Evolutionary conservation across 129 eudicot species (phyloP).

Genomic region (Calendula officinalis): DNA sequence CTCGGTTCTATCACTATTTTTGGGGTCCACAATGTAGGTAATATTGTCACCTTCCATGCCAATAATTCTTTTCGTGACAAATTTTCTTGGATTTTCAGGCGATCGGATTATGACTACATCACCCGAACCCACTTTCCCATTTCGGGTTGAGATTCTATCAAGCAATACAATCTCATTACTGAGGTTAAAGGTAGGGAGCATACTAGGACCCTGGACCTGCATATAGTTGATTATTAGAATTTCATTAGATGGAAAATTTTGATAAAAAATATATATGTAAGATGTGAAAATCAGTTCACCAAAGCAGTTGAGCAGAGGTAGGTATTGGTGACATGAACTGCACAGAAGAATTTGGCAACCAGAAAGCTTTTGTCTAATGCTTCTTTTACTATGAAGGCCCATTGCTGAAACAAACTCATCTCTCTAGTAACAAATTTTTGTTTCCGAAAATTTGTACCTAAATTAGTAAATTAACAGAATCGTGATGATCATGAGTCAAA

Average conservation of each 20-base stretch:
- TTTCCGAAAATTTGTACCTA: background rate
- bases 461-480: conserved; percentile 8
- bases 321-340: conserved; percentile 51
- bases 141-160: conserved; percentile 52
- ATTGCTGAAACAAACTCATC: conserved; percentile 35
- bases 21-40: conserved; percentile 55
- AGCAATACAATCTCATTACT: conserved; percentile 46
- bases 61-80: conserved; percentile 50
- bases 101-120: conserved; percentile 56
- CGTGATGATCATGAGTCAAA: too few species aligned
- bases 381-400: conserved; percentile 48
- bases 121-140: conserved; percentile 52
- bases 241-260: background rate
- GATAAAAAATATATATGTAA: background rate
- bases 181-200: conserved; percentile 75
- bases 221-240: conserved; percentile 13
- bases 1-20: conserved; percentile 40
- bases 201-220: conserved; percentile 81
- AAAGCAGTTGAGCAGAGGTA: conserved; percentile 40
- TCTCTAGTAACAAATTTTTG: background rate
- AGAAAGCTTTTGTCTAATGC: conserved; percentile 35
- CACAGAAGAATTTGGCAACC: conserved; percentile 47
- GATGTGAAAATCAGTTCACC: conserved; percentile 34
- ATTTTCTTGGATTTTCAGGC: conserved; percentile 56
- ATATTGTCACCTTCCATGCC: conserved; percentile 65